Evolutionary conservation across 2,329 filamentous ascomycete species (phyloP).

Genomic region (Cladosporium austrohemisphaericum): DNA sequence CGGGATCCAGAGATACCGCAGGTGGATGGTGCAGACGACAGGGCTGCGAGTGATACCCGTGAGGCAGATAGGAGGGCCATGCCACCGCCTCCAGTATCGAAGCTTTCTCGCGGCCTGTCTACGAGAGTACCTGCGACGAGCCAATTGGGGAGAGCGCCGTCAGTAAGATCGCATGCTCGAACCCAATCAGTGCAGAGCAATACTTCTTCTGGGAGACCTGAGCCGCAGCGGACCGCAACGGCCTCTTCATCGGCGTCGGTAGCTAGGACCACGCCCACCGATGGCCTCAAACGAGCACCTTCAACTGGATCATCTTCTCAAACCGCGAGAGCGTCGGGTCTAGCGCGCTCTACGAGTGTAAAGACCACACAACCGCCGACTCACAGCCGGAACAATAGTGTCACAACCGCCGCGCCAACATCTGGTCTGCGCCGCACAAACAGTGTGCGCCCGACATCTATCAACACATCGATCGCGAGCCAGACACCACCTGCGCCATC

Average conservation of each 20-base stretch:
- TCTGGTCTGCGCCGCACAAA: conserved; percentile 7
- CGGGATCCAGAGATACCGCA: not conserved
- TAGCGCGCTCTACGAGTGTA: conserved; percentile 9
- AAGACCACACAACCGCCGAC: not conserved
- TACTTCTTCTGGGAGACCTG: conserved; percentile 3
- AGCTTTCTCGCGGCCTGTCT: conserved; percentile 18
- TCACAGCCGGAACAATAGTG: not conserved
- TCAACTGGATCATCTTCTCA: conserved; percentile 3
- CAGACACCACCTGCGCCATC: conserved; percentile 3
- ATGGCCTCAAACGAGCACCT: conserved; percentile 12
- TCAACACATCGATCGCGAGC: conserved; percentile 2
- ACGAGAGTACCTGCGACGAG: conserved; percentile 11
- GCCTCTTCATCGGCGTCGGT: not conserved
- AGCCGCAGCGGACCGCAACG: not conserved
- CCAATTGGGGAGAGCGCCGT: conserved; percentile 17
- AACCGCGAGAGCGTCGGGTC: not conserved
- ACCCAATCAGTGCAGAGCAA: conserved; percentile 20
- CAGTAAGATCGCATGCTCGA: conserved; percentile 19
- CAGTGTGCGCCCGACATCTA: conserved; percentile 7
- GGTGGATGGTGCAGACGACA: not conserved
- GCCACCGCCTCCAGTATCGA: conserved; percentile 26
- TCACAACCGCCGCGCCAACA: not conserved
- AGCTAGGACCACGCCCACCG: not conserved
- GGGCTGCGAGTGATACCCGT: not conserved
- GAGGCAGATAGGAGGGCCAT: conserved; percentile 25